Conservation (phyloP, 257 asterid species). For the Rubia yunnanensis region DNA sequence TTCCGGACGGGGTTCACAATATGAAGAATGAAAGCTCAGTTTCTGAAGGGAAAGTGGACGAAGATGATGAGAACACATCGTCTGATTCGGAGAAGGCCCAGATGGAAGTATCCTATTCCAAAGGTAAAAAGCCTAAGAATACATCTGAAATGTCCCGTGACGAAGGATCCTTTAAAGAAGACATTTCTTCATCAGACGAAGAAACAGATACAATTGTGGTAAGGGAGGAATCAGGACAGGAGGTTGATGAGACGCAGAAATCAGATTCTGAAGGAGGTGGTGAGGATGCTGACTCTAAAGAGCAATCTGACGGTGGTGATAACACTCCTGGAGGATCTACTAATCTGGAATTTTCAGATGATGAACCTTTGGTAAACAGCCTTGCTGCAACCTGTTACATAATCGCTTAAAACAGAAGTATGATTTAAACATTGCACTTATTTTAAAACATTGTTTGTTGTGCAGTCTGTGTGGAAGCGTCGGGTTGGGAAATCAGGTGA, state of each 20-base stretch:
- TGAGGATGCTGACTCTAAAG: conserved; percentile 18
- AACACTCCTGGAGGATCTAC: conserved; percentile 25
- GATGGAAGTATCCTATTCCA: conserved; percentile 39
- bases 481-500: conserved; percentile 50
- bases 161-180: conserved; percentile 39
- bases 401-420: not conserved
- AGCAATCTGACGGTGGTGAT: conserved; percentile 19
- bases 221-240: conserved; percentile 37
- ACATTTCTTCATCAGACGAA: conserved; percentile 46
- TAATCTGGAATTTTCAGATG: conserved; percentile 58
- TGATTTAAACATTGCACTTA: not conserved
- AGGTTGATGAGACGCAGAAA: conserved; percentile 28
- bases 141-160: conserved; percentile 26
- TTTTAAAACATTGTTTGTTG: conserved; percentile 13
- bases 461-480: conserved; percentile 78
- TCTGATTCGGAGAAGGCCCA: conserved; percentile 40
- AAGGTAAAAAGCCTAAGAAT: conserved; percentile 40
- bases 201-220: conserved; percentile 26
- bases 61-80: conserved; percentile 31
- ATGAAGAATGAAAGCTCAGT: conserved; percentile 25
- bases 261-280: conserved; percentile 23
- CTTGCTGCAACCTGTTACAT: not conserved
- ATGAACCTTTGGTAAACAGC: conserved; percentile 70
- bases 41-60: conserved; percentile 29
- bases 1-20: conserved; percentile 32